phyloP scores from a whole-genome alignment of 2,329 filamentous ascomycete genomes.

The Aspergillus bombycis region DNA sequence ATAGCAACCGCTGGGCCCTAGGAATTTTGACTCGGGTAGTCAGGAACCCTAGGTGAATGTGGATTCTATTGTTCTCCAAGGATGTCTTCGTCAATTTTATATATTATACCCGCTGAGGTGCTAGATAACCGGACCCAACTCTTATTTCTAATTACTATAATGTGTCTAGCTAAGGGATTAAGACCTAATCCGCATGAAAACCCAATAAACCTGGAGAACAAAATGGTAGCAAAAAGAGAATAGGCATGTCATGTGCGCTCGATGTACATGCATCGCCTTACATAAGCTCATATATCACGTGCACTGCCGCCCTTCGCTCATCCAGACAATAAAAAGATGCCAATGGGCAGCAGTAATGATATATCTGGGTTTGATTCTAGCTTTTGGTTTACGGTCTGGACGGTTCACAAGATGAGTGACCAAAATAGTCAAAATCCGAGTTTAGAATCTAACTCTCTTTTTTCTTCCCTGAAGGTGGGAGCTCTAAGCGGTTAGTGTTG shows the following conservation, averaged over 20 bases:
- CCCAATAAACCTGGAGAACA: neutral
- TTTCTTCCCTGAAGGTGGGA: slow-evolving; percentile 60
- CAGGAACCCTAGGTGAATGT: neutral
- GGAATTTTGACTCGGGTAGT: neutral
- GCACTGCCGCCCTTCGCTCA: neutral
- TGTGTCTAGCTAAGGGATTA: neutral
- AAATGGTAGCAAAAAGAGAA: neutral
- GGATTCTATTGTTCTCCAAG: neutral
- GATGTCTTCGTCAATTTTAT: neutral
- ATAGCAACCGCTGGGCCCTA: neutral
- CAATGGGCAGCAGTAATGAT: neutral
- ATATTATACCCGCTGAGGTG: neutral
- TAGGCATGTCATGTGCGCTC: neutral
- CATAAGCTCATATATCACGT: slow-evolving; percentile 11
- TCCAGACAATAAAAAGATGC: slow-evolving; percentile 4
- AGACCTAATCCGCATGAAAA: neutral
- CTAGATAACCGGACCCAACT: neutral
- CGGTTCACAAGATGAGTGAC: slow-evolving; percentile 32
- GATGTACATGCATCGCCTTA: neutral
- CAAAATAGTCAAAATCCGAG: slow-evolving; percentile 19
- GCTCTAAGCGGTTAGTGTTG: slow-evolving; percentile 57
- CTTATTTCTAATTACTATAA: neutral
- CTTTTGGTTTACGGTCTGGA: neutral
- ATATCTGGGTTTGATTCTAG: neutral
- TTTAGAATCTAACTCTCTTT: slow-evolving; percentile 24